Evolutionary conservation across 345 rosid genomes (phyloP), one percentile per base, ranked within the genome.

Genomic region (Linum tenue): DNA sequence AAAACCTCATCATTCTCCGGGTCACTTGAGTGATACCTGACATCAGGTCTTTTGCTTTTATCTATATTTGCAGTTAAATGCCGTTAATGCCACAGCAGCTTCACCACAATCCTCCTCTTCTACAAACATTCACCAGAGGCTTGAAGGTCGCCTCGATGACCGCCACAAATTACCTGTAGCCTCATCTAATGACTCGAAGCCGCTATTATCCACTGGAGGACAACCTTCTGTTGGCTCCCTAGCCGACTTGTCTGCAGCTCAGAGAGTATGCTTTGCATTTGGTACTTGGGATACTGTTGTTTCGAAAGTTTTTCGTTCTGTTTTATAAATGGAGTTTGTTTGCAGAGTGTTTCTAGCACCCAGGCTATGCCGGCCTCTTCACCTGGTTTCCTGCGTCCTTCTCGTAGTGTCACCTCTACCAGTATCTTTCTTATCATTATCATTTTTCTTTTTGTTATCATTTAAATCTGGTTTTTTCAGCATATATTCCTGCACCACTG

Each of bases 361-460:
- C 64, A 81, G 16, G 63, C 84, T 64, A 53, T 86, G 69, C 69
- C 83, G 59, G 75, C 90, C 58, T 70, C 83, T 65, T 76, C 86
- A 35, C 75, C 84, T 70, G 86, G 90, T 72, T 82, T 85, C 73
- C 69, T 67, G 73, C 96, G 86, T 63, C 79, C 90, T 51, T 36
- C 88, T 44, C 83, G 97, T 51, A 91, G 65, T 59, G 84, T 73
- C 71, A 65, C 92, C 67, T 88, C 97, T 16, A 83, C 96, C 15
- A 89, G 99, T 94, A 88, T 80, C 67, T 63, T 75, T 64, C 66
- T 67, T 41, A 67, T 69, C 56, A n/a, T 16, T 70, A 12, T 62
- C 1, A 8, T 58, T 67, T 60, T 16, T 37, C 39, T 38, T 48
- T 40, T 2, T 37, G 39, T 35, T 48, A 37, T 35, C 42, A 44